Conservation (phyloP, 2,329 filamentous ascomycete species). For the Massarina eburnea region DNA sequence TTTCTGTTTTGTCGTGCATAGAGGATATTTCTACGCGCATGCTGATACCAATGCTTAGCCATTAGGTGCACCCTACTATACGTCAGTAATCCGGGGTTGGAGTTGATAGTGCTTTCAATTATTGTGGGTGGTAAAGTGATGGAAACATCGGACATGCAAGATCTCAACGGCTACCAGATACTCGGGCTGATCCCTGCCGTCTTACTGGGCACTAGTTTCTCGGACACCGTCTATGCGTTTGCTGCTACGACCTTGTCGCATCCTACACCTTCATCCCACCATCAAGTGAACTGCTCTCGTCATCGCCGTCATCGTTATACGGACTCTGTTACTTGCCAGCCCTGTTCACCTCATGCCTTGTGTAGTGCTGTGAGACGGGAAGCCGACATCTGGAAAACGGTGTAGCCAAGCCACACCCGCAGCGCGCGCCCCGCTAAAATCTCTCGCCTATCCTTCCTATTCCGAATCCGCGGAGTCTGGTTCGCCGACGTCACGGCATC, state of each 20-base stretch:
- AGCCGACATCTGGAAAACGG: too few relatives aligned
- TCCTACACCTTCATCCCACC: not conserved
- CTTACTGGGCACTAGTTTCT: not conserved
- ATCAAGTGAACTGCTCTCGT: not conserved
- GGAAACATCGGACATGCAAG: too few relatives aligned
- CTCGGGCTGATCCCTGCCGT: conserved; percentile 59
- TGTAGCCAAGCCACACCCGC: not conserved
- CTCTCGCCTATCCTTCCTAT: not conserved
- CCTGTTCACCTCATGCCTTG: not conserved
- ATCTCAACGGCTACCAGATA: too few relatives aligned
- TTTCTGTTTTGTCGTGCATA: conserved; percentile 55
- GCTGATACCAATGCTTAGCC: not conserved
- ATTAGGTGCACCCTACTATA: too few relatives aligned
- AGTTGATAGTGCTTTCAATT: too few relatives aligned
- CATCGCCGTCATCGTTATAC: not conserved
- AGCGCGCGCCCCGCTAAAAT: too few relatives aligned
- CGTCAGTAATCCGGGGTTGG: too few relatives aligned
- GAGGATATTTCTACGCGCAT: conserved; percentile 73
- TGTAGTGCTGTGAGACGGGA: not conserved
- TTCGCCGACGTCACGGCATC: not conserved
- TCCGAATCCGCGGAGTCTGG: not conserved
- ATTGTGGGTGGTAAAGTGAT: too few relatives aligned
- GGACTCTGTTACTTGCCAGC: not conserved
- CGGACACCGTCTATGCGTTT: conserved; percentile 1
- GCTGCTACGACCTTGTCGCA: conserved; percentile 6